These are phyloP conservation scores for Austroboletus niveus DNA, from an alignment of 1,284 basidiomycete species.

Conservation along the genomic window DNA sequence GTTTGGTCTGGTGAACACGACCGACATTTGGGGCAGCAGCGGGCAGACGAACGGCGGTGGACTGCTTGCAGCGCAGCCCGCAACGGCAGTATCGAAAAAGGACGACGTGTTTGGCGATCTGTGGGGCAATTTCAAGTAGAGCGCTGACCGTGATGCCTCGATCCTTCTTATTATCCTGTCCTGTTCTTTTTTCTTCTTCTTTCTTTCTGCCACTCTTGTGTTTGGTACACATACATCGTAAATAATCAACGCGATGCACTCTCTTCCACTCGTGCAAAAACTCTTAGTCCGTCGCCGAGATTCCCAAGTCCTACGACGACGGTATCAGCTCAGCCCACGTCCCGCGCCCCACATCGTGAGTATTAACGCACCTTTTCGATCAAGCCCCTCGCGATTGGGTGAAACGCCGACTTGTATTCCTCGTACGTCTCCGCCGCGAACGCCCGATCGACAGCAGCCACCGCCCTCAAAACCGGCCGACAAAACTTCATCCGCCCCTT, in stretches of 20 bases:
- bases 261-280: too few relatives aligned
- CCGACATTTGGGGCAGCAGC: constrained; percentile 54
- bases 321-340: background rate
- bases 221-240: background rate
- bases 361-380: constrained; percentile 62
- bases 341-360: background rate
- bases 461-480: constrained; percentile 59
- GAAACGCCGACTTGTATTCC: constrained; percentile 58
- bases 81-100: constrained; percentile 47
- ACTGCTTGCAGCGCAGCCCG: constrained; percentile 34
- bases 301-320: background rate
- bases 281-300: background rate
- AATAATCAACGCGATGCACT: background rate
- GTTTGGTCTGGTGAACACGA: constrained; percentile 42
- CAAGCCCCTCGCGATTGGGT: constrained; percentile 71
- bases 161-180: too few relatives aligned
- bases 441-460: constrained; percentile 54
- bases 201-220: too few relatives aligned
- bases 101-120: constrained; percentile 79
- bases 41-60: constrained; percentile 27
- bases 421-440: constrained; percentile 63
- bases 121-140: constrained; percentile 76
- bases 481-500: constrained; percentile 86
- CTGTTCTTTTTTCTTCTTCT: background rate
- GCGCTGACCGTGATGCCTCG: background rate